Base-by-base conservation (phyloP, 192 early-diverging fungal species). In the Coemansia sp. region DNA sequence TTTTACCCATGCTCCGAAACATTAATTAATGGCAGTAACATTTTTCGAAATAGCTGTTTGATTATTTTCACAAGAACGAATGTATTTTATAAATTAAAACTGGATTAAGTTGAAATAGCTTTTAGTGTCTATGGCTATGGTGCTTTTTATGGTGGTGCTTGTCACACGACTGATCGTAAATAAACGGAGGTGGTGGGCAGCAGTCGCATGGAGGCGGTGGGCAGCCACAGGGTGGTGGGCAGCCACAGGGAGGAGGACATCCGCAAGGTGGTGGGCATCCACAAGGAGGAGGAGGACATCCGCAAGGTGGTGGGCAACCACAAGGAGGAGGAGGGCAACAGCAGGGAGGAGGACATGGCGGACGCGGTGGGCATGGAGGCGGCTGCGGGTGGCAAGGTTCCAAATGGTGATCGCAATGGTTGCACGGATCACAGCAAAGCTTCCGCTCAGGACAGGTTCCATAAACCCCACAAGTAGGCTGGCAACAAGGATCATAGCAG, bases 281-380 rank as follows among this genome's bases (percentile, higher is more conserved):
- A 10, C 44, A 48, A 30, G 40, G 40, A 42, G 46, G 57, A 50
- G 57, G 57, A 40, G 53, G 53, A 10, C 40, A 55, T 21, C 20
- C 46, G 4, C 46, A 48, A 12, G 46, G 46, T n/a, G 46, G 46
- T 2, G 46, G 46, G 8, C 46, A 48, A 1, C 46, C 46, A 30
- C 28, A 48, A 6, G 46, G 46, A 0, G 64, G 63, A 47, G 54
- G 63, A 14, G 55, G 56, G 1, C 51, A 59, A 3, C 39, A 11
- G 18, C 61, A 65, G 9, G 65, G 65, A 33, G 58, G 65, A 6
- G 65, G 65, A 10, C 57, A 60, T 12, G 57, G 64, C n/a, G 65
- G 65, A 26, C 40, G 47, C 6, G 53, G 53, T 5, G 38, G 40
- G 18, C 43, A 52, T 10, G 67, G 67, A 7, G 62, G 63, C 12